Percentiles rank a stretch among this genome's conserved stretches.
These are phyloP conservation scores for Adansonia madagascariensis DNA, from an alignment of 441 rosid species.

Conservation along the genomic window DNA sequence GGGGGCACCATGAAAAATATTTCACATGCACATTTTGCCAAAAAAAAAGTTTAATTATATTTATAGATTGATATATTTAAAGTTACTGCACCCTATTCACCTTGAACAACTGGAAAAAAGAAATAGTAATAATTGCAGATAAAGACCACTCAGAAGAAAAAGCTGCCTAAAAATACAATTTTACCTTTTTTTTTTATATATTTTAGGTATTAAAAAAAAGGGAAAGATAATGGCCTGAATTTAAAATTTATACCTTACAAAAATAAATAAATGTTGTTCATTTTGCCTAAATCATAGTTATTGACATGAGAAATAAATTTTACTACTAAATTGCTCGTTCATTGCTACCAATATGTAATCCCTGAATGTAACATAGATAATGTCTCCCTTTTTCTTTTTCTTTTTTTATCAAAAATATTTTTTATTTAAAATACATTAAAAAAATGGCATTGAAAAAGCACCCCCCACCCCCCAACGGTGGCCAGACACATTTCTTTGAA, in stretches of 20 bases:
- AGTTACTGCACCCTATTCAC: not conserved
- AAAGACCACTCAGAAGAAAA: not conserved
- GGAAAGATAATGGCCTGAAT: not conserved
- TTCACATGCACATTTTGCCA: slow-evolving; percentile 4
- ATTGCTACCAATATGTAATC: not conserved
- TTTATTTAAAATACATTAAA: not conserved
- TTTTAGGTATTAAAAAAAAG: not conserved
- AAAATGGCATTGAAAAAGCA: not conserved
- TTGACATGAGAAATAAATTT: not conserved
- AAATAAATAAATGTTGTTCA: too few species aligned
- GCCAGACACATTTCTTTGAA: not conserved
- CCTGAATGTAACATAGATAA: not conserved
- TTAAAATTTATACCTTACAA: not conserved
- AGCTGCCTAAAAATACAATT: not conserved
- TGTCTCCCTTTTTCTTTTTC: too few species aligned
- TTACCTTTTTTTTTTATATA: not conserved
- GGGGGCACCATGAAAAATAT: not conserved
- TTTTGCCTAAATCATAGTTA: not conserved
- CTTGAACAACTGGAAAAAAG: not conserved
- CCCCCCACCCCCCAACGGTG: not conserved
- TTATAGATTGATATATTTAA: not conserved
- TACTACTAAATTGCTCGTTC: not conserved
- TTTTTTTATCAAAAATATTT: not conserved
- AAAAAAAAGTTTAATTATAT: not conserved
- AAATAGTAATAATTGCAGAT: not conserved